Conservation (phyloP, 257 asterid genomes). For the Eucommia ulmoides region DNA sequence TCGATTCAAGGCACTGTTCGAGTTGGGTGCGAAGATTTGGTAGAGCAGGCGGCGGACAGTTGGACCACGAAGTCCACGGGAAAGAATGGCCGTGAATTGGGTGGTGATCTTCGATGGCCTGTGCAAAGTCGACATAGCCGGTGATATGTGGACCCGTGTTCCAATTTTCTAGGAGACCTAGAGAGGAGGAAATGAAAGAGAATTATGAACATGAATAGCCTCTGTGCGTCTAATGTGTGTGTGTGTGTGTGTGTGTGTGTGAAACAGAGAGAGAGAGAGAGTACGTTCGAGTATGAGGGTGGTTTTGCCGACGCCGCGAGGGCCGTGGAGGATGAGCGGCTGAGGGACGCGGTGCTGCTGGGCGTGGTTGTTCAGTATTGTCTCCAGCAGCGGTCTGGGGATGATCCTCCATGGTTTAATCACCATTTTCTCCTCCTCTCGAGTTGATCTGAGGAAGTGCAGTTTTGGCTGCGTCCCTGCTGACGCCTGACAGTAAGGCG, state of each 20-base stretch:
- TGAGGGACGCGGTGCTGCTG: constrained; percentile 91
- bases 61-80: constrained; percentile 87
- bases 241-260: background rate
- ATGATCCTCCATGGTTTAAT: constrained; percentile 76
- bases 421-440: constrained; percentile 31
- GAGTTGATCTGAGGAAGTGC: too few species aligned
- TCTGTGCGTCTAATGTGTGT: background rate
- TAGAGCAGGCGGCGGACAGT: constrained; percentile 48
- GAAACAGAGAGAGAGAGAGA: background rate
- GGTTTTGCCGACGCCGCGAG: constrained; percentile 97
- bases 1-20: constrained; percentile 64
- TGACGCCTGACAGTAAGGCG: too few species aligned
- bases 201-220: background rate
- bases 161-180: constrained; percentile 82
- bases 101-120: constrained; percentile 61
- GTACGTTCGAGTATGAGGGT: constrained; percentile 83
- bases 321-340: constrained; percentile 92
- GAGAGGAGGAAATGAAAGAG: too few species aligned
- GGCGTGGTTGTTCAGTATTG: constrained; percentile 81
- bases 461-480: too few species aligned
- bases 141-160: constrained; percentile 85
- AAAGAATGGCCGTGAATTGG: constrained; percentile 78
- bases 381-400: constrained; percentile 80
- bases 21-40: constrained; percentile 42
- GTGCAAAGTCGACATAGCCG: constrained; percentile 86